Evolutionary conservation across 129 eudicot species (phyloP), one percentile per base, ranked within the genome.

Genomic region (Helichrysum umbraculigerum): DNA sequence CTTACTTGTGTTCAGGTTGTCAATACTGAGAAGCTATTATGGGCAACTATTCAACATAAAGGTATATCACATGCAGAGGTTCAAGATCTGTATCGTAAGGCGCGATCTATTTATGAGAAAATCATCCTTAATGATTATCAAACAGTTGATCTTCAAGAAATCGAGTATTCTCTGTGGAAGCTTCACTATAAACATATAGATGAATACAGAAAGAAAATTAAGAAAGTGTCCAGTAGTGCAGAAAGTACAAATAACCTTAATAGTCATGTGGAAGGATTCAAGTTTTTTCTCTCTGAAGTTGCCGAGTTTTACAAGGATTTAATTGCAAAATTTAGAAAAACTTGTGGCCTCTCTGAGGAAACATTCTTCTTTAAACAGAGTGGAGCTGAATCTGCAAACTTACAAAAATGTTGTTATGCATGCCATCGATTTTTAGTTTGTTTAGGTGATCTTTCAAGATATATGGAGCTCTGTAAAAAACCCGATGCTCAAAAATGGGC

Each of bases 381-480:
- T 68, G 80, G 75, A 70, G 60, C 64, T 52, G 96, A 88, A 42
- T 76, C 82, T 3, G 17, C 54, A 50, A 84, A 71, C 68, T 73
- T 81, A 66, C 84, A 81, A 57, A 83, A 73, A 75, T 83, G 87
- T 34, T 85, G 81, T 50, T 84, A 83, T 71, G 75, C 72, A n/a
- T 84, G 87, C 75, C 98, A 94, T 76, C 91, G 98, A 12, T 81
- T 94, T 70, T 83, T 91, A 39, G 85, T 94, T 79, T 91, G 98
- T 64, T 83, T 91, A 70, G 98, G 98, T 37, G 98, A 94, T 83
- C 84, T 94, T 81, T 93, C 97, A 32, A 87, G 98, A 85, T 94
- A 94, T 60, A 73, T 72, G 37, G 98, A 94, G 85, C 85, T 84
- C 21, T 84, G 86, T 80, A 85, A 78, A 80, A 91, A 87, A 65